A percentile compares a stretch with the other conserved stretches of the same genome.
Evolutionary conservation across 2,329 filamentous ascomycete genomes (phyloP).

Genomic region (Calonectria honghensis): DNA sequence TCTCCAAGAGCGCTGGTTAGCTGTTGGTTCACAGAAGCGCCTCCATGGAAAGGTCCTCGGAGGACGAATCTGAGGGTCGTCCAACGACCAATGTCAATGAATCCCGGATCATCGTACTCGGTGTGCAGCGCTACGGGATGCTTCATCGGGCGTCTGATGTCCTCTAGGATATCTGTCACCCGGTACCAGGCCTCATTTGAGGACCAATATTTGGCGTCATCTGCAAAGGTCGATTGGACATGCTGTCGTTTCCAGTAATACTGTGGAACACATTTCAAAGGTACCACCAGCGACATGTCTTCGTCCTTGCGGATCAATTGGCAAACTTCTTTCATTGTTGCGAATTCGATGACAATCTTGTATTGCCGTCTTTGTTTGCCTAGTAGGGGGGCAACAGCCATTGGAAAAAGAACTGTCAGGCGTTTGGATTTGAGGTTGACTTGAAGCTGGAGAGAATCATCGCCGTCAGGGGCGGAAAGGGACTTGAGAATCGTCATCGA

Average conservation of each 20-base stretch:
- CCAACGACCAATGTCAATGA: conserved; percentile 75
- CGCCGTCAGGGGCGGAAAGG: conserved; percentile 36
- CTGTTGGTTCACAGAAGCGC: conserved; percentile 64
- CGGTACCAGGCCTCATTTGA: conserved; percentile 68
- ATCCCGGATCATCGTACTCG: conserved; percentile 57
- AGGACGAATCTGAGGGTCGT: conserved; percentile 72
- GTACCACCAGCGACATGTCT: conserved; percentile 66
- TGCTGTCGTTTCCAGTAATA: conserved; percentile 65
- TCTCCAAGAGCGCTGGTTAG: conserved; percentile 75
- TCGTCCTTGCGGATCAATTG: conserved; percentile 53
- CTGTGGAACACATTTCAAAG: conserved; percentile 68
- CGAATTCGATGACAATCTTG: conserved; percentile 67
- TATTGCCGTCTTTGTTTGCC: conserved; percentile 56
- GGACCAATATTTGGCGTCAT: conserved; percentile 61
- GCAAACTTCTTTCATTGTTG: conserved; percentile 67
- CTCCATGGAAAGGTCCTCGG: conserved; percentile 47
- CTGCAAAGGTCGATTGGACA: conserved; percentile 58
- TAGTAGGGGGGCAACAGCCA: conserved; percentile 41
- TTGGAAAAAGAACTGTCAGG: conserved; percentile 58
- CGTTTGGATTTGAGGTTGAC: conserved; percentile 56
- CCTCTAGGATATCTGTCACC: conserved; percentile 66
- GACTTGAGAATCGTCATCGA: conserved; percentile 76
- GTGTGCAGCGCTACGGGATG: conserved; percentile 64
- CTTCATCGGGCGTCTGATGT: conserved; percentile 57
- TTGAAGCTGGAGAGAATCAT: conserved; percentile 53